Conservation (phyloP, 225 moss, liverwort and hornwort genomes). For the Marchantia polymorpha region DNA sequence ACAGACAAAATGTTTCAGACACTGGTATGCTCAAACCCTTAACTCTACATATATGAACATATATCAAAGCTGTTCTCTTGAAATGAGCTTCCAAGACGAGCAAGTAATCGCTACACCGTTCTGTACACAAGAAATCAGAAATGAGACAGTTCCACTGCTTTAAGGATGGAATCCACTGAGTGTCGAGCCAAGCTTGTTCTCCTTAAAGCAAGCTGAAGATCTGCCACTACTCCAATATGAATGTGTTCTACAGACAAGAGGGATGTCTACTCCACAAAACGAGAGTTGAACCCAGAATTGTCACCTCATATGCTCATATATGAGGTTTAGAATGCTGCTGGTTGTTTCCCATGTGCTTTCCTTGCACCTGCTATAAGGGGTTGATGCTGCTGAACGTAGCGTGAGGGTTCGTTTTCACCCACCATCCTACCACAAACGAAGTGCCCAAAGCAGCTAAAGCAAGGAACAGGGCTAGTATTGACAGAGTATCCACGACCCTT, state of each 20-base stretch:
- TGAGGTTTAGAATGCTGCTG: neutral
- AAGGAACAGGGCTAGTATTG: conserved; percentile 32
- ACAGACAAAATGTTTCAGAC: neutral
- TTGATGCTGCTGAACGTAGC: conserved; percentile 26
- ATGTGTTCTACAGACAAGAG: neutral
- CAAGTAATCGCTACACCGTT: conserved; percentile 4
- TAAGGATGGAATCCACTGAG: neutral
- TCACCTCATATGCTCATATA: neutral
- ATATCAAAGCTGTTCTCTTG: neutral
- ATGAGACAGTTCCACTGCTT: neutral
- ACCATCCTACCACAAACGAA: conserved; percentile 39
- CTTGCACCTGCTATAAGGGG: conserved; percentile 10
- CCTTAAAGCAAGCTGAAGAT: neutral
- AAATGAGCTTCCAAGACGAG: neutral
- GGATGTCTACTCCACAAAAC: neutral
- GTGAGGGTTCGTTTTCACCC: conserved; percentile 31
- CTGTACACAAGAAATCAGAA: neutral
- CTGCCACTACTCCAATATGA: neutral
- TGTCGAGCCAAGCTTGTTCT: neutral
- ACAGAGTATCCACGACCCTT: conserved; percentile 30
- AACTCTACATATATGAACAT: neutral
- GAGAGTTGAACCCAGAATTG: conserved; percentile 1
- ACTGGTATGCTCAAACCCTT: conserved; percentile 4
- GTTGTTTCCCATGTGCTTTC: neutral
- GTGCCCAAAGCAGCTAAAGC: conserved; percentile 36